Conservation (phyloP, 2,329 filamentous ascomycete species). For the Colletotrichum costaricense region DNA sequence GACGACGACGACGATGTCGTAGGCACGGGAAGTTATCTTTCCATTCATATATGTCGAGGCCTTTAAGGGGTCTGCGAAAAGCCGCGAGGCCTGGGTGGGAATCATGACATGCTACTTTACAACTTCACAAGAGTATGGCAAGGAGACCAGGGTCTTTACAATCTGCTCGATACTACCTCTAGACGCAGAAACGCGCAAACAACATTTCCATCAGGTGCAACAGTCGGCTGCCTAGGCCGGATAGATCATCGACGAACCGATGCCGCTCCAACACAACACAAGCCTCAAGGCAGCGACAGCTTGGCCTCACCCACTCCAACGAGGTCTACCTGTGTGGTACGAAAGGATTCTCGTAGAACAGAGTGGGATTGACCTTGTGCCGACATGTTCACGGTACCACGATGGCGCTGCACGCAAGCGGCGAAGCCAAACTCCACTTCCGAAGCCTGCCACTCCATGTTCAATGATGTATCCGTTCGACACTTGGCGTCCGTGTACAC, state of each 20-base stretch:
- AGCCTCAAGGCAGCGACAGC: slow-evolving; percentile 11
- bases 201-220: background rate
- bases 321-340: too few relatives aligned
- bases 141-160: background rate
- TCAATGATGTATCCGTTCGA: slow-evolving; percentile 25
- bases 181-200: background rate
- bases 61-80: background rate
- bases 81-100: background rate
- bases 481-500: slow-evolving; percentile 27
- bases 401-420: slow-evolving; percentile 20
- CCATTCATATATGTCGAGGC: background rate
- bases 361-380: slow-evolving; percentile 24
- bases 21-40: background rate
- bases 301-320: slow-evolving; percentile 19
- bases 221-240: background rate
- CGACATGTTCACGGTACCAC: slow-evolving; percentile 17
- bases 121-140: background rate
- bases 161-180: too few relatives aligned
- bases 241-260: background rate
- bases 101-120: background rate
- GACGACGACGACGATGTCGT: background rate
- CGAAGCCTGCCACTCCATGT: background rate
- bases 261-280: background rate
- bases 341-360: background rate
- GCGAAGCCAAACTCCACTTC: slow-evolving; percentile 22